Evolutionary conservation across 1,284 basidiomycete genomes (phyloP).

Genomic region (Puccinia polysora): DNA sequence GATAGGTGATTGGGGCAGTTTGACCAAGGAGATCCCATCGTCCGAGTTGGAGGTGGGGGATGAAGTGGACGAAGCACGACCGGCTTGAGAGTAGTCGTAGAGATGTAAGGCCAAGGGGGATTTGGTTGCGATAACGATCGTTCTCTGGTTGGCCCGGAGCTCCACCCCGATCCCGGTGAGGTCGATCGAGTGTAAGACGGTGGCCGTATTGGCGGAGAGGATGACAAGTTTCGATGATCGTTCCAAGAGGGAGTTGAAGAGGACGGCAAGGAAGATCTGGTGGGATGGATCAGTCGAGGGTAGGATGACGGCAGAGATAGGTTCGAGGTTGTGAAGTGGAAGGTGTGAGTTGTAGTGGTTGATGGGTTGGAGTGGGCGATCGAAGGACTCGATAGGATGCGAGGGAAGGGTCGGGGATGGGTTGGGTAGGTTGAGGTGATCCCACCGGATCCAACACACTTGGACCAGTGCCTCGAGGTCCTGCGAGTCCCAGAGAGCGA

Average conservation of each 20-base stretch:
- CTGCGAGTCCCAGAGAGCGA: constrained; percentile 33
- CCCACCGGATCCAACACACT: constrained; percentile 7
- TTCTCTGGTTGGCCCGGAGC: constrained; percentile 3
- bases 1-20: constrained; percentile 29
- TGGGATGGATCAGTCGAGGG: not conserved
- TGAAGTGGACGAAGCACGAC: not conserved
- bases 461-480: constrained; percentile 31
- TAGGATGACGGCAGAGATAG: constrained; percentile 27
- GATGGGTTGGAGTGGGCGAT: not conserved
- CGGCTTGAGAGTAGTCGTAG: not conserved
- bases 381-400: not conserved
- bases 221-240: constrained; percentile 10
- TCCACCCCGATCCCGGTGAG: constrained; percentile 10
- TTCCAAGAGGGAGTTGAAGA: constrained; percentile 26
- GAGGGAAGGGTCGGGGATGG: no score
- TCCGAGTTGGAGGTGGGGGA: not conserved
- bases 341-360: not conserved
- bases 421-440: constrained; percentile 3
- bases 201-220: not conserved
- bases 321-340: constrained; percentile 7
- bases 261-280: not conserved
- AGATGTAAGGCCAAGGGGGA: constrained; percentile 25
- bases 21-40: not conserved
- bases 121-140: constrained; percentile 29
- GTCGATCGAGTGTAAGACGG: constrained; percentile 10